phyloP scores from a whole-genome alignment of 805 yeast genomes.

The Candida glaebosa region DNA sequence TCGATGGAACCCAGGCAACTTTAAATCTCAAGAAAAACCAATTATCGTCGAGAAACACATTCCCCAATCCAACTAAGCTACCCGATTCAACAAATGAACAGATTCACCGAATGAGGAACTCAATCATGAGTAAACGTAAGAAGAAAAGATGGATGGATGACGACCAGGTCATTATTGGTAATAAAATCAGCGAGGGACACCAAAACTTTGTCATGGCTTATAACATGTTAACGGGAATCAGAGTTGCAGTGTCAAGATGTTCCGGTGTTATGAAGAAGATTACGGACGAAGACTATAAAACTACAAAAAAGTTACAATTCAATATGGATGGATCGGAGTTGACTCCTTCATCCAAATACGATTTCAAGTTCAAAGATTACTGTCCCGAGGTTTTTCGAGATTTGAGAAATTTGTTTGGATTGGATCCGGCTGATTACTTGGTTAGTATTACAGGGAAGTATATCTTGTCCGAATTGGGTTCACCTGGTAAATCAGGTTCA shows the following conservation, averaged over 20 bases:
- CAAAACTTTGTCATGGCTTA: constrained; percentile 91
- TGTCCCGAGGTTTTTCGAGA: constrained; percentile 92
- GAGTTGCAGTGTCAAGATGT: constrained; percentile 91
- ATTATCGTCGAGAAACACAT: constrained; percentile 14
- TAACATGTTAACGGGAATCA: constrained; percentile 94
- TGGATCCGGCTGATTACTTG: constrained; percentile 94
- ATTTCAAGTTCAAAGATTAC: constrained; percentile 95
- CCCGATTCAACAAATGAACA: constrained; percentile 37
- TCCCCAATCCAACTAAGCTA: constrained; percentile 13
- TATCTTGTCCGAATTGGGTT: constrained; percentile 84
- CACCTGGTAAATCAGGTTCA: constrained; percentile 96
- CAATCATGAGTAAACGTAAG: constrained; percentile 43
- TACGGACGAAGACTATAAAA: constrained; percentile 63
- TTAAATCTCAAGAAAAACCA: constrained; percentile 5
- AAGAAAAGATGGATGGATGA: constrained; percentile 44
- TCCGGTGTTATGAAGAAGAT: constrained; percentile 80
- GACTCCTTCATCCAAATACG: constrained; percentile 92
- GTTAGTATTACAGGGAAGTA: constrained; percentile 91
- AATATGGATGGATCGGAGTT: constrained; percentile 82
- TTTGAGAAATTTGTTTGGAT: constrained; percentile 70
- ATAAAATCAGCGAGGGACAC: constrained; percentile 88
- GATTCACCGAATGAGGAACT: constrained; percentile 48
- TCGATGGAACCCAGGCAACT: constrained; percentile 2
- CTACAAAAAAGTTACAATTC: constrained; percentile 78
- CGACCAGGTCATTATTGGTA: constrained; percentile 66